Base-by-base conservation (phyloP, 148 eudicot genomes). In the Fagopyrum esculentum region DNA sequence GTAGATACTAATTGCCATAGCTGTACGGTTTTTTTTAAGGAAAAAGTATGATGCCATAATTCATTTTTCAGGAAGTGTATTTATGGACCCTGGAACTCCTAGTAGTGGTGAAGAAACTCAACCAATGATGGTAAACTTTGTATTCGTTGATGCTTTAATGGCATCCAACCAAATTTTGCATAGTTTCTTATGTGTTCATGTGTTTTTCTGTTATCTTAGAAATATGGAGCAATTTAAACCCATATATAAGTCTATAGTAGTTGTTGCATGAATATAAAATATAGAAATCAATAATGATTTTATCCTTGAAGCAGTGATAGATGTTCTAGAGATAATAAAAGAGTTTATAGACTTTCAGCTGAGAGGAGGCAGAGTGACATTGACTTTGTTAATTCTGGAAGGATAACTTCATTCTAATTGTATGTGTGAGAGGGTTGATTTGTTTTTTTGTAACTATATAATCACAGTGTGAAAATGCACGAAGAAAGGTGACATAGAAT, bases 21-120 rank as follows among this genome's bases (percentile, higher is more conserved):
- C 3, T 1, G 15, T n/a, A 3, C 68, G 0, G 1, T 59, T 19
- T 59, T 60, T 22, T 26, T 10, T 9, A 6, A 22, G 10, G 16
- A 30, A 57, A 17, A 57, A 57, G 64, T 30, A 57, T 57, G 26
- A 5, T 57, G 30, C 7, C 64, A 57, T 57, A 9, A 22, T 7
- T 68, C 72, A 68, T 9, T 43, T 64, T 61, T 64, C 50, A 47
- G 78, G 22, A 48, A 12, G 6, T 55, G 26, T 30, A n/a, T 75
- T 59, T 49, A 87, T 89, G 89, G 87, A 85, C 70, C 72, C 69
- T 56, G 81, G 75, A 75, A 80, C 78, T 73, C 75, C 72, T 17
- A 61, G 78, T 48, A 63, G 57, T 74, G 89, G 69, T 72, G 85
- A 87, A 50, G 80, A 82, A 74, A 72, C 82, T 16, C 74, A 78